Base-by-base conservation (phyloP, 352 stramenopile species). In the Aphanomyces astaci region DNA sequence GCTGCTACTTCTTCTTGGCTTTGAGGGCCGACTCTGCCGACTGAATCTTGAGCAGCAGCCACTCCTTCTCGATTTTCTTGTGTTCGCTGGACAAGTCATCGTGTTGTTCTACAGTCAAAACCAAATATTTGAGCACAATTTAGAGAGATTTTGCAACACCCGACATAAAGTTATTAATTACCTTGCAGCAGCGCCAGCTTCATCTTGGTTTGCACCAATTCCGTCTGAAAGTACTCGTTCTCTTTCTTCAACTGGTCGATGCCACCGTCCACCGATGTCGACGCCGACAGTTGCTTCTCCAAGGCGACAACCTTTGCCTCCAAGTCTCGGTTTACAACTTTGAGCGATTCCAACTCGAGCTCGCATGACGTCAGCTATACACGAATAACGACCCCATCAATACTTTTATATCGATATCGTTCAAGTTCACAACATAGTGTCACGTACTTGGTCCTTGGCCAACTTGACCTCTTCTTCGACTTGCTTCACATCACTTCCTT, bases 181-280 rank as follows among this genome's bases (percentile, higher is more conserved):
- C 51, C 51, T 68, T 78, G 89, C 40, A 91, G 73, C 66, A 88
- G 74, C 3, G 84, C 82, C 30, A 90, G 75, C 54, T 90, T 87
- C 75, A 93, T 86, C 79, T 93, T 91, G 74, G 78, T 89, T 64
- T 89, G 79, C 45, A 93, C 89, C 55, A 93, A 72, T 55, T 93
- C 84, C 66, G 76, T 73, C 65, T 91, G 84, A 74, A 89, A 93
- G 71, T 90, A 90, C 60, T 89, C 81, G 64, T 90, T 88, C 72
- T 92, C 84, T 62, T 87, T 77, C 71, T 89, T 73, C 10, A 92
- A 75, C 53, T 60, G 43, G 17, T 51, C 28, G 51, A 59, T 11
- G 7, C 31, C 22, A 17, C 59, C 62, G 22, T 7, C 45, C 2
- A 4, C 24, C 32, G 60, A 57, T 19, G 24, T 28, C 7, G 43